These are phyloP conservation scores for Dovyalis caffra DNA, from an alignment of 345 rosid species.

Conservation along the genomic window DNA sequence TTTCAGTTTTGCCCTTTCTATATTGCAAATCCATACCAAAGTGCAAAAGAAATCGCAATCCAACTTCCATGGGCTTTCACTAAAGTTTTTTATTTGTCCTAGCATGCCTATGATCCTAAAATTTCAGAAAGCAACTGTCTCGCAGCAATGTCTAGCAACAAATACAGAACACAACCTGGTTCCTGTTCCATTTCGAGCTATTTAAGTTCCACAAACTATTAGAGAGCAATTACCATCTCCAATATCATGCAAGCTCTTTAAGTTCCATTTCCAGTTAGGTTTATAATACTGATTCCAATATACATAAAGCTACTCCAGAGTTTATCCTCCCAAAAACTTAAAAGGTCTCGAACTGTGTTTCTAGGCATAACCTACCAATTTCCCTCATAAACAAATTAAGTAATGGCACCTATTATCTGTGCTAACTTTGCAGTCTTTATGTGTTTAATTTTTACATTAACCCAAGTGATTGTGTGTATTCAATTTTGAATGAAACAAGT, in stretches of 20 bases:
- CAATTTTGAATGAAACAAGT: too few relatives aligned
- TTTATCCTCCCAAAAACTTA: not conserved
- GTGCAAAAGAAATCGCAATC: not conserved
- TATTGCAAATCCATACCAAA: not conserved
- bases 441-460: too few relatives aligned
- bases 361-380: not conserved
- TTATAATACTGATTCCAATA: not conserved
- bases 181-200: not conserved
- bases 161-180: not conserved
- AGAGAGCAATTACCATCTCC: not conserved
- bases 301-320: not conserved
- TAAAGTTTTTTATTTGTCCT: not conserved
- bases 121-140: not conserved
- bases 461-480: too few relatives aligned
- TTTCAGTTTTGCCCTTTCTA: not conserved
- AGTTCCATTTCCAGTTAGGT: not conserved
- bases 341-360: not conserved
- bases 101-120: not conserved
- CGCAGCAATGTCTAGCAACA: not conserved
- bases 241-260: not conserved
- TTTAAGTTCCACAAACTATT: not conserved
- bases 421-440: not conserved
- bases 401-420: not conserved
- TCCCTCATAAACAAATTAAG: not conserved
- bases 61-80: not conserved